Base-by-base conservation (phyloP, 371 early-diverging fungal genomes). In the Mucor saturninus region DNA sequence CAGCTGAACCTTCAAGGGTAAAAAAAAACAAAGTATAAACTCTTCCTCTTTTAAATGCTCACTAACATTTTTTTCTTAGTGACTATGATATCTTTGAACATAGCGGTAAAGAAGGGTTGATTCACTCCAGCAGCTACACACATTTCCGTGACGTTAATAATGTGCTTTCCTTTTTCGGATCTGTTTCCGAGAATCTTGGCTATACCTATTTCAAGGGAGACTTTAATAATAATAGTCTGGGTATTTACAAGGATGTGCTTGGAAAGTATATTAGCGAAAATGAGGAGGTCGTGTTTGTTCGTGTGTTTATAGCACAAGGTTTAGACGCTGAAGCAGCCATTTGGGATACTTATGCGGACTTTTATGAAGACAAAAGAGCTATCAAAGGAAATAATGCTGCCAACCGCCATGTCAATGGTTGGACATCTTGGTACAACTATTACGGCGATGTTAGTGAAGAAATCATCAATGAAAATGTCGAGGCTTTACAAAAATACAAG, bases 391-490 rank as follows among this genome's bases (percentile, higher is more conserved):
- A 65, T 37, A 67, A 62, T 21, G 56, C 64, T 38, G 45, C 39
- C 1, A 43, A 52, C 7, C 72, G 61, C 49, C 83, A 83, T 39
- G 78, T 81, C 31, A 79, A 76, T 35, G 86, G 86, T 7, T 86
- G 85, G 84, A 86, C 85, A 3, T 83, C 84, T 1, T 86, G 86
- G 86, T 86, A 86, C 35, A 73, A 75, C 39, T 81, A 84, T 32
- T 83, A 86, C 49, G 86, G 80, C 13, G 81, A 83, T 61, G 83
- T 86, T 28, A 83, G 73, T 46, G 83, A 86, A 50, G 54, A 64
- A 1, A 73, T 84, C 40, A 69, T 84, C 5, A 56, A 77, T 11
- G 72, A 81, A 31, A 84, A 86, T 31, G 59, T 86, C 5, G 64
- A 68, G 2, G 79, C 83, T 6, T 62, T 80, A 5, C 56, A 73